Evolutionary conservation across 2,329 filamentous ascomycete genomes (phyloP), one percentile per base, ranked within the genome.

Genomic region (Exophiala oligosperma): DNA sequence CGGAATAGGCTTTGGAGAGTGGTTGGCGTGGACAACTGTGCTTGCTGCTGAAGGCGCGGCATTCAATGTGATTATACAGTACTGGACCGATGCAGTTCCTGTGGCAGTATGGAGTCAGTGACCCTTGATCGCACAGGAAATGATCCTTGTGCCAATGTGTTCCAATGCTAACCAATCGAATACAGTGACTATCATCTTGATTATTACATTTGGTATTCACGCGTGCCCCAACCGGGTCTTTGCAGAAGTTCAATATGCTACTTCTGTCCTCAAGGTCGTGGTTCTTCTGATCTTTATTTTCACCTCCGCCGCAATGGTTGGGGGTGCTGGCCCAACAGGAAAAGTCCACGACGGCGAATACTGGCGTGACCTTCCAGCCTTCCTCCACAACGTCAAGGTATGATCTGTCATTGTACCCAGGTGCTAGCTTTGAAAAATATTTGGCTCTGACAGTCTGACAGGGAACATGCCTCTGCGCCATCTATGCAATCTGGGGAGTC

Each of bases 331-430:
- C 3, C 52, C 52, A 28, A 54, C 26, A 26, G 49, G 87, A 48
- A 91, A 85, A 64, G 87, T 91, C 29, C 88, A 91, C 64, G 87
- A 90, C 63, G 86, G 87, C 83, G 90, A 90, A 70, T 90, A 44
- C 37, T 59, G 28, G 21, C 44, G 52, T 28, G 52, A 49, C 12
- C 43, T 48, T 32, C 37, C 49, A 7, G 24, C 49, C 14, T 48
- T 59, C 43, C 26, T 51, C 11, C 46, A 54, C 52, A 35, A 35
- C 32, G 41, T 54, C 23, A 49, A 49, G 52, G 52, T 54, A 44
- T 37, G 52, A 17, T 17, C 17, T 49, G 4, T 28, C 11, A 43
- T 23, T 21, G 12, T 21, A 41, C 28, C 32, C 17, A 17, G 17
- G 17, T 17, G 17, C 17, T 17, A 17, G 24, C 29, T 7, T 21